Evolutionary conservation across 805 yeast species (phyloP).

Genomic region (Nakazawaea laoshanensis): DNA sequence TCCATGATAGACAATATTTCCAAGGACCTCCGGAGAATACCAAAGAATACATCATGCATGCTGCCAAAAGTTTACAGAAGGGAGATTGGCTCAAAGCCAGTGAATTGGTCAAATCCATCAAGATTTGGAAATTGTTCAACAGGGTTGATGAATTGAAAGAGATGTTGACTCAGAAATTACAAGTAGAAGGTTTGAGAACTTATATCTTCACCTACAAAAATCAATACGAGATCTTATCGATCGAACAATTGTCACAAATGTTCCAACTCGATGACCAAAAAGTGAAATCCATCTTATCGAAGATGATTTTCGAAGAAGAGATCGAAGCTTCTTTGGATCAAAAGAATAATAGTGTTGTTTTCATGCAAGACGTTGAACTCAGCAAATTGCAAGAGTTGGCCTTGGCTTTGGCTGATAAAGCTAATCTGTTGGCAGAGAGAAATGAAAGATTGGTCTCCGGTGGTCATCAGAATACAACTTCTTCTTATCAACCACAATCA

Average conservation of each 20-base stretch:
- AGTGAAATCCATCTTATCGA: conserved; percentile 57
- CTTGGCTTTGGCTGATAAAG: conserved; percentile 73
- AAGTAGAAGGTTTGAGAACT: conserved; percentile 88
- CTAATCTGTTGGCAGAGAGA: conserved; percentile 68
- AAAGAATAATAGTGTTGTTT: conserved; percentile 50
- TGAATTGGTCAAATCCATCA: conserved; percentile 63
- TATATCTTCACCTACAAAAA: conserved; percentile 79
- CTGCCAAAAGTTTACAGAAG: conserved; percentile 77
- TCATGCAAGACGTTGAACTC: conserved; percentile 71
- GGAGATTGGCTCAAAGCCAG: conserved; percentile 86
- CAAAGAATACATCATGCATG: conserved; percentile 86
- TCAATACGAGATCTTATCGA: conserved; percentile 66
- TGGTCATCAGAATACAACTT: conserved; percentile 43
- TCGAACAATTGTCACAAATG: conserved; percentile 51
- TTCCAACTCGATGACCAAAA: conserved; percentile 54
- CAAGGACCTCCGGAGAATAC: conserved; percentile 98
- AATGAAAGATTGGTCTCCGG: conserved; percentile 78
- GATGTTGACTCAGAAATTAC: conserved; percentile 73
- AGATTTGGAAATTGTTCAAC: conserved; percentile 79
- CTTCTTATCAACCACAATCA: conserved; percentile 8
- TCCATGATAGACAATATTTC: conserved; percentile 88
- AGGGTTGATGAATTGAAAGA: conserved; percentile 56
- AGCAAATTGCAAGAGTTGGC: conserved; percentile 85
- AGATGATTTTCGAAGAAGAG: conserved; percentile 74
- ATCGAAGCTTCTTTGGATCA: conserved; percentile 70